These are phyloP conservation scores for Xerophyta viscosa DNA, from an alignment of 106 monocot genomes.

Conservation along the genomic window DNA sequence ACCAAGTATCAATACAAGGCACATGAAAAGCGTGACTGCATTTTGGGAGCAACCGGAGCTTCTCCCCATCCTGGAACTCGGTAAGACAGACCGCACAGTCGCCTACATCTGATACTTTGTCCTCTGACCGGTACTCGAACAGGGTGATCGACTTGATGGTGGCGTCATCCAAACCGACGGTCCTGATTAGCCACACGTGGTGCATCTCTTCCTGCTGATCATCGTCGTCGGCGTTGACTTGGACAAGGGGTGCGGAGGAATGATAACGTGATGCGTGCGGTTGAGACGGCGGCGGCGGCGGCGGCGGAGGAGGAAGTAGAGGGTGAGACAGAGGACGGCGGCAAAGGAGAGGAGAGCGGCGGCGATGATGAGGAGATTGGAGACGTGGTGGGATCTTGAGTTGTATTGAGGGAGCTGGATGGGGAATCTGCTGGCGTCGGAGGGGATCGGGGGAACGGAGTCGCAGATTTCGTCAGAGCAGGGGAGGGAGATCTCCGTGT, in stretches of 20 bases:
- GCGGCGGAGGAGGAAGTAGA: background rate
- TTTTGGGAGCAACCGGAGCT: slow-evolving; percentile 63
- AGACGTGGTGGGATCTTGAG: no score
- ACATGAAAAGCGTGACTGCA: slow-evolving; percentile 76
- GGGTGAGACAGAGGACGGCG: background rate
- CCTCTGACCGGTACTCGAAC: slow-evolving; percentile 42
- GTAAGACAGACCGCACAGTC: slow-evolving; percentile 78
- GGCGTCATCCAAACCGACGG: slow-evolving; percentile 68
- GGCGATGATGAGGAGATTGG: no score
- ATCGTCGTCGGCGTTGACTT: background rate
- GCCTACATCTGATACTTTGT: no score
- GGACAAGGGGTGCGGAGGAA: background rate
- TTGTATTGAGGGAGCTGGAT: no score
- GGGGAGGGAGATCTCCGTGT: no score
- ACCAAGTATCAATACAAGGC: slow-evolving; percentile 82
- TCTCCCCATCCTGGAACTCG: slow-evolving; percentile 77
- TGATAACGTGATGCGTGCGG: background rate
- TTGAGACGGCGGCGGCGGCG: background rate
- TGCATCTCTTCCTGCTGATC: slow-evolving; percentile 20
- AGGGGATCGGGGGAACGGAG: no score
- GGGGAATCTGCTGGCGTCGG: no score
- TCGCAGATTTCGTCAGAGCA: no score
- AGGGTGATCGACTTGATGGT: slow-evolving; percentile 56
- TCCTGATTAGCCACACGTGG: slow-evolving; percentile 79
- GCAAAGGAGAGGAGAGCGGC: background rate